Conservation (phyloP, 106 monocot genomes). For the Dactylorhiza incarnata region DNA sequence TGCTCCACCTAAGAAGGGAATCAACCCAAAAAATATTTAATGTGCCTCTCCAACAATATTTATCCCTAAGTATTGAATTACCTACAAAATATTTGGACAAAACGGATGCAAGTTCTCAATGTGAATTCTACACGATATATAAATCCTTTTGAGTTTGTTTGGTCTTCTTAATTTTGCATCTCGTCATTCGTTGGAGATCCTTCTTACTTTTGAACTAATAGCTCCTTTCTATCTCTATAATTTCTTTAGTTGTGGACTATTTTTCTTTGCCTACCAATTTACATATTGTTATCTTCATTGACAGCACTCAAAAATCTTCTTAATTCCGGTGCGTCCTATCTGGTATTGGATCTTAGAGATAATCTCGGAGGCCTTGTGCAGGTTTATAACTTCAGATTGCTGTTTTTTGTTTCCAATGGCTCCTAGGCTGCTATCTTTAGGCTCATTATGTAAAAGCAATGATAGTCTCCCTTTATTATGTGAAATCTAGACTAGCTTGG, state of each 20-base stretch:
- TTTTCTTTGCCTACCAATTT: not conserved
- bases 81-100: not conserved
- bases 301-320: constrained; percentile 80
- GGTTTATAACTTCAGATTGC: constrained; percentile 17
- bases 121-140: not conserved
- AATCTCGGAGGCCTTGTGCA: constrained; percentile 97
- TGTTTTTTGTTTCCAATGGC: not conserved
- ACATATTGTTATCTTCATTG: constrained; percentile 5
- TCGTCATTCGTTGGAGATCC: not conserved
- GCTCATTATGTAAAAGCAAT: not conserved
- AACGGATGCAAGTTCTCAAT: not conserved
- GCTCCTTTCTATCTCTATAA: not conserved
- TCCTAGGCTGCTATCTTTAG: not conserved
- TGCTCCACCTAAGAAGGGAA: too few relatives aligned
- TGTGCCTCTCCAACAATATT: not conserved
- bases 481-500: too few relatives aligned
- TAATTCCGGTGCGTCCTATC: constrained; percentile 72
- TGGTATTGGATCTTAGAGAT: constrained; percentile 89
- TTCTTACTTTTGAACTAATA: not conserved
- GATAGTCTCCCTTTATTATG: too few relatives aligned
- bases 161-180: not conserved
- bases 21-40: not conserved
- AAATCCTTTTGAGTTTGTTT: not conserved
- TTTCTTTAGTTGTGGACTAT: not conserved
- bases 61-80: not conserved